These are phyloP conservation scores for Nakazawaea ernobii DNA, from an alignment of 805 yeast species.

Conservation along the genomic window DNA sequence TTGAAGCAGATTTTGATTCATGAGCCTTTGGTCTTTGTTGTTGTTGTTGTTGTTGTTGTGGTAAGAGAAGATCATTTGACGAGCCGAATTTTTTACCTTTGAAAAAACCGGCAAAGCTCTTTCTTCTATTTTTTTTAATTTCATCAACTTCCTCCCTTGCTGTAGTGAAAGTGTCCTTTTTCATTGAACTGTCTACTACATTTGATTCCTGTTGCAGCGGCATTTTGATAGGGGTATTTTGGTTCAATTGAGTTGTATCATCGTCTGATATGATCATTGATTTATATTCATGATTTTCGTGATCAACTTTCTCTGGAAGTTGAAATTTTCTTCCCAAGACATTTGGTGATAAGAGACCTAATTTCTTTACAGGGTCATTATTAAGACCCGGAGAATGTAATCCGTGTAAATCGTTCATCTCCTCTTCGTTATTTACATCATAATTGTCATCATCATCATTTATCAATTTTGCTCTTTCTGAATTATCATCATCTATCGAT, in stretches of 20 bases:
- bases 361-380: slow-evolving; percentile 1
- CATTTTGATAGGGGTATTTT: too few species aligned
- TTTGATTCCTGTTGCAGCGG: too few species aligned
- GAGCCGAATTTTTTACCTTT: slow-evolving; percentile 12
- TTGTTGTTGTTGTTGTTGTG: not conserved
- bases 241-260: too few species aligned
- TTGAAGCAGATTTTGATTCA: not conserved
- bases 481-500: not conserved
- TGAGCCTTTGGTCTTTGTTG: not conserved
- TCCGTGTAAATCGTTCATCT: not conserved
- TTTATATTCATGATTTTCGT: not conserved
- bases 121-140: slow-evolving; percentile 13
- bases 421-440: not conserved
- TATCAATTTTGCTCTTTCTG: not conserved
- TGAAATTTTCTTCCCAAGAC: not conserved
- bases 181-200: too few species aligned
- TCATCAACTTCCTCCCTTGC: not conserved
- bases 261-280: not conserved
- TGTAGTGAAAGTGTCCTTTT: too few species aligned
- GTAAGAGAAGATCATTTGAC: not conserved
- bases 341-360: slow-evolving; percentile 1
- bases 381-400: slow-evolving; percentile 2
- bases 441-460: not conserved
- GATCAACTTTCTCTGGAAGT: too few species aligned
- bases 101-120: slow-evolving; percentile 18